phyloP scores from a whole-genome alignment of 257 asterid genomes.

The Nicotiana undulata region DNA sequence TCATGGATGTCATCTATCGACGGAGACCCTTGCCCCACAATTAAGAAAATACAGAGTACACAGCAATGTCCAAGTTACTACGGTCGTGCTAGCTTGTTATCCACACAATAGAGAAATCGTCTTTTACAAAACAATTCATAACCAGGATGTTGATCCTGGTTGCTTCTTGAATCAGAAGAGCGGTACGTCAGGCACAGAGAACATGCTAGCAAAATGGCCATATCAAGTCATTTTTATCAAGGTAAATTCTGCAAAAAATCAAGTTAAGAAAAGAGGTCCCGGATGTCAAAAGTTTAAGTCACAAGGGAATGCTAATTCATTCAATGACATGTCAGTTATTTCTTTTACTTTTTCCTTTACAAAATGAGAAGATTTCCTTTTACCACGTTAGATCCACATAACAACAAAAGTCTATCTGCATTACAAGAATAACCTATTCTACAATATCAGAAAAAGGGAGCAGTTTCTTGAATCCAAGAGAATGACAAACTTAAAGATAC shows the following conservation, averaged over 20 bases:
- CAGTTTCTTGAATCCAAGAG: not conserved
- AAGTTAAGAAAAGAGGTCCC: not conserved
- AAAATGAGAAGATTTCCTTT: not conserved
- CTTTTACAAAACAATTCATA: not conserved
- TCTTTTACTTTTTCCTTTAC: not conserved
- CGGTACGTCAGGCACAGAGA: not conserved
- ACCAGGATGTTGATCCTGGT: not conserved
- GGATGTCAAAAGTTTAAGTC: too few relatives aligned
- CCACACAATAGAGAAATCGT: not conserved
- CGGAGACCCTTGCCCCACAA: not conserved
- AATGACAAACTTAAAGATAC: not conserved
- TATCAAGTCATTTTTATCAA: not conserved
- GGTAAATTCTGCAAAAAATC: not conserved
- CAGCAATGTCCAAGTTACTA: not conserved
- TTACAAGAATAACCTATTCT: not conserved
- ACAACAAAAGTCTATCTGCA: not conserved
- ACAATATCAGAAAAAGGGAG: not conserved
- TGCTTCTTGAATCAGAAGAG: not conserved
- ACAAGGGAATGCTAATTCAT: not conserved
- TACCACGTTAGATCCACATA: not conserved
- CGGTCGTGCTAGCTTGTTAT: not conserved
- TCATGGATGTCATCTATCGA: not conserved
- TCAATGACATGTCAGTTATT: not conserved
- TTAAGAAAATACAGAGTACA: not conserved
- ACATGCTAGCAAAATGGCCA: not conserved